Evolutionary conservation across 495 filamentous ascomycete genomes (phyloP).

Genomic region (Cenococcum geophilum): DNA sequence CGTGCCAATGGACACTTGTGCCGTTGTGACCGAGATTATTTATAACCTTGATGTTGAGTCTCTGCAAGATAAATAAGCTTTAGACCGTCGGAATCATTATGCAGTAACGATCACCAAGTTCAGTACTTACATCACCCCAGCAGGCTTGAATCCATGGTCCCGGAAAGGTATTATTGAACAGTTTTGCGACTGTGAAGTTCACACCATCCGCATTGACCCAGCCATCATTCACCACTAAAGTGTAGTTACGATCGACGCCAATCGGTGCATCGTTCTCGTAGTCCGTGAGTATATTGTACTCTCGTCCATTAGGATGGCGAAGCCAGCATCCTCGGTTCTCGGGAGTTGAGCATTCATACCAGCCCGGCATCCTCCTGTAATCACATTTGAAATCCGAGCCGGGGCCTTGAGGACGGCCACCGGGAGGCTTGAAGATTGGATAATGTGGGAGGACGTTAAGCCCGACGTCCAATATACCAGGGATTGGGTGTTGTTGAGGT

Average conservation of each 20-base stretch:
- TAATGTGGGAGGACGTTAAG: neutral
- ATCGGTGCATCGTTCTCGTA: constrained; percentile 28
- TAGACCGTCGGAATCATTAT: too few relatives aligned
- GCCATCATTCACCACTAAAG: constrained; percentile 26
- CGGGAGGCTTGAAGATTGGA: constrained; percentile 17
- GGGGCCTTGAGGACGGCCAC: neutral
- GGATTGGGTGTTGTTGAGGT: too few relatives aligned
- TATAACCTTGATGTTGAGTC: constrained; percentile 26
- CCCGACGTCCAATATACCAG: too few relatives aligned
- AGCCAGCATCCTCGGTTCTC: constrained; percentile 16
- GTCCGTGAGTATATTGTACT: constrained; percentile 31
- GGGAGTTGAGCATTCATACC: neutral
- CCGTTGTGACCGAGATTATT: constrained; percentile 29
- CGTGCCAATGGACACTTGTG: constrained; percentile 14
- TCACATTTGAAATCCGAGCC: constrained; percentile 9
- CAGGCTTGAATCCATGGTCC: constrained; percentile 44
- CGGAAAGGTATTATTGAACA: constrained; percentile 34
- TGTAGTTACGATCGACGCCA: constrained; percentile 30
- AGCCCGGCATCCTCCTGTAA: constrained; percentile 1
- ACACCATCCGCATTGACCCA: constrained; percentile 34
- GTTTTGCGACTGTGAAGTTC: constrained; percentile 9
- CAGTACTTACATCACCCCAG: constrained; percentile 17
- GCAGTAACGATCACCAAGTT: neutral
- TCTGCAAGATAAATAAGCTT: neutral
- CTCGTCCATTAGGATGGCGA: neutral